Conservation (phyloP, 495 filamentous ascomycete genomes). For the Tuber melanosporum region DNA sequence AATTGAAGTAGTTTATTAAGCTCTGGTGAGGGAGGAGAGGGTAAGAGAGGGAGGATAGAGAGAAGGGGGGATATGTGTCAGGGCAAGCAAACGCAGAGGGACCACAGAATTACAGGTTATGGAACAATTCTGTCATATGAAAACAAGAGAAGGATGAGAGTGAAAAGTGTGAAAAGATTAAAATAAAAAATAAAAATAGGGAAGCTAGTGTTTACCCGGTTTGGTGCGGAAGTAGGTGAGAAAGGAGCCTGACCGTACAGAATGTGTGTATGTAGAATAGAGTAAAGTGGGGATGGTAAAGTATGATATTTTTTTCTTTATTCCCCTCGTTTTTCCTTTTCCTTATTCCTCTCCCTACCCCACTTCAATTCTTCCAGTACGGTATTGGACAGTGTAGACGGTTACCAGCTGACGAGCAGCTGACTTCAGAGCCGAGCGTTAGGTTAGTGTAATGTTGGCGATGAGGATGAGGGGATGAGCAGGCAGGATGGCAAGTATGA, state of each 20-base stretch:
- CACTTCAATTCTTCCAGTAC: not conserved
- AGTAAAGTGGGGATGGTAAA: not conserved
- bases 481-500: not conserved
- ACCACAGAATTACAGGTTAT: conserved; percentile 35
- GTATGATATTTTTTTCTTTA: not conserved
- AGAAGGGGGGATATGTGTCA: conserved; percentile 6
- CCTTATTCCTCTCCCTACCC: not conserved
- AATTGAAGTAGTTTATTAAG: conserved; percentile 35
- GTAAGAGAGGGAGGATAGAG: not conserved
- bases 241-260: not conserved
- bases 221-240: not conserved
- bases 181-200: not conserved
- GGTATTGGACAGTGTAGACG: not conserved
- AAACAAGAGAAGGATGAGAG: not conserved
- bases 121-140: not conserved
- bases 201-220: not conserved
- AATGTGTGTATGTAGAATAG: not conserved
- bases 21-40: not conserved
- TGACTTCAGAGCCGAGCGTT: not conserved
- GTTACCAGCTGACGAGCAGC: not conserved
- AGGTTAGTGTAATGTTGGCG: not conserved
- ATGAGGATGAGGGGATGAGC: not conserved
- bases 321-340: not conserved
- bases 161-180: not conserved
- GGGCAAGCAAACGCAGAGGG: conserved; percentile 26